These are phyloP conservation scores for Ochromonas danica DNA, from an alignment of 108 stramenopile genomes.

Conservation along the genomic window DNA sequence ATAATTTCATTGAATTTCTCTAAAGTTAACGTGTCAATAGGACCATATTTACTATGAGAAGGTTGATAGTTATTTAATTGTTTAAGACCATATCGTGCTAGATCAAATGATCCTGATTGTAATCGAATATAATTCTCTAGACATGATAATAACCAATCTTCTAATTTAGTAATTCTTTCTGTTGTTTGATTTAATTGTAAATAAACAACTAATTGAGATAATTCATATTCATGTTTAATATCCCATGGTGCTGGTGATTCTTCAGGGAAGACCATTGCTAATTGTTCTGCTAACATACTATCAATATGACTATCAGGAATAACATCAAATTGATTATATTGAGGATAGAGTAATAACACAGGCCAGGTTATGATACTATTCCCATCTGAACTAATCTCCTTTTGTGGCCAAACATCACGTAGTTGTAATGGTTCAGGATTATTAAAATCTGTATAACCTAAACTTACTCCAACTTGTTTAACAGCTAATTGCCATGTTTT, in stretches of 20 bases:
- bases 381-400: neutral
- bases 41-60: neutral
- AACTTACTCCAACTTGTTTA: neutral
- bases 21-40: neutral
- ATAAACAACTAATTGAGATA: neutral
- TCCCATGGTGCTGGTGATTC: neutral
- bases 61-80: neutral
- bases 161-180: neutral
- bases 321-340: conserved; percentile 21
- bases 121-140: neutral
- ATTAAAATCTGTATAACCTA: neutral
- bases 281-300: conserved; percentile 1
- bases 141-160: neutral
- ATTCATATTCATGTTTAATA: neutral
- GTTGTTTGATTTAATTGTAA: neutral
- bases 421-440: conserved; percentile 12
- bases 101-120: neutral
- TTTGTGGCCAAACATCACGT: neutral
- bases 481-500: neutral
- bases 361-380: neutral
- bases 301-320: neutral
- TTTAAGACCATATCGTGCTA: neutral
- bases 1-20: neutral
- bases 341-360: neutral
- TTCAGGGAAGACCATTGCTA: conserved; percentile 5